phyloP scores from a whole-genome alignment of 306 rosid genomes.

The Rosa persica region DNA sequence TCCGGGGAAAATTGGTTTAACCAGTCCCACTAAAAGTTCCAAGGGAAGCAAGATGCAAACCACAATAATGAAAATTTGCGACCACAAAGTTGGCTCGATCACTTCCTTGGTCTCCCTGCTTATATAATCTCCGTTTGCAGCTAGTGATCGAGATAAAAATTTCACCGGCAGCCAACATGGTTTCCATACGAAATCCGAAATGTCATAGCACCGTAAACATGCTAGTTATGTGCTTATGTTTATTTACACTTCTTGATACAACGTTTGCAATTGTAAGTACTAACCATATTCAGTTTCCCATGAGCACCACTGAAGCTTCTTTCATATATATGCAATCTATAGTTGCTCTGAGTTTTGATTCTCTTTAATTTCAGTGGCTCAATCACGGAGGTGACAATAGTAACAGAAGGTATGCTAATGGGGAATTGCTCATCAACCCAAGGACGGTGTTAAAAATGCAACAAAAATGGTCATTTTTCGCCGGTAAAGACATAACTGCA shows the following conservation, averaged over 20 bases:
- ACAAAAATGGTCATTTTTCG: constrained; percentile 33
- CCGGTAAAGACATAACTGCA: constrained; percentile 35
- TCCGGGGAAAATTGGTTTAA: background rate
- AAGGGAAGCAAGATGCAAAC: background rate
- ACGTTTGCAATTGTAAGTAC: constrained; percentile 16
- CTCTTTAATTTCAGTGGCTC: constrained; percentile 27
- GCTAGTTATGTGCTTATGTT: constrained; percentile 14
- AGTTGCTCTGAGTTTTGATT: background rate
- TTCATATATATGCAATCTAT: background rate
- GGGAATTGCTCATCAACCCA: constrained; percentile 26
- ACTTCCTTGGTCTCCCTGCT: background rate
- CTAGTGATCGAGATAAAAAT: background rate
- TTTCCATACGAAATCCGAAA: background rate
- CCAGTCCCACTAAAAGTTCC: background rate
- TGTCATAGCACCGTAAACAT: background rate
- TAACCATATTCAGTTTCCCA: background rate
- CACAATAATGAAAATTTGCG: background rate
- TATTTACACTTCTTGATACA: constrained; percentile 10
- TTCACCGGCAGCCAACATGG: constrained; percentile 9
- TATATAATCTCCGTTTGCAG: background rate
- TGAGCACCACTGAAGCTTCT: background rate
- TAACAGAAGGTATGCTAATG: constrained; percentile 29
- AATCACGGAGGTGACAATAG: constrained; percentile 35
- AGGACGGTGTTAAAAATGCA: constrained; percentile 22
- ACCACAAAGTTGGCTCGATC: background rate